Evolutionary conservation across 805 yeast genomes (phyloP), one percentile per base, ranked within the genome.

Genomic region (Metschnikowia baotianmanensis): DNA sequence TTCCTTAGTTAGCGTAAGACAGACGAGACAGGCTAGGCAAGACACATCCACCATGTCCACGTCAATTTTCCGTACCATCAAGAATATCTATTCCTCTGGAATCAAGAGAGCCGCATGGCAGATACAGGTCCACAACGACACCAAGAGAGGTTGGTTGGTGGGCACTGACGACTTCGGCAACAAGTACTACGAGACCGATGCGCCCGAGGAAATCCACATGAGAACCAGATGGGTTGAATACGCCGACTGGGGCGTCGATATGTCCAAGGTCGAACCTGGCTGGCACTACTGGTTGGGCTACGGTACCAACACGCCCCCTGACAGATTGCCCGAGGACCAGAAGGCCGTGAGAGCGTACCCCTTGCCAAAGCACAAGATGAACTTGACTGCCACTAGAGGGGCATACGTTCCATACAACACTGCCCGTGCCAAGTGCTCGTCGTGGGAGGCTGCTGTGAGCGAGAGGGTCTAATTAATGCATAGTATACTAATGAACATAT

Each of bases 201-300:
- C 66, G 27, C 84, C 84, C 18, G 90, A 75, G 51, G 96, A 86
- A 65, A 86, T 87, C 62, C 91, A 85, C 61, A 65, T 69, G 52
- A 80, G 96, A 73, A 85, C 95, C 18, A 79, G 96, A 66, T 87
- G 95, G 95, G 95, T 87, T 26, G 87, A 82, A 59, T 84, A 83
- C 64, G 74, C 71, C 53, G 74, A 76, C 48, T 72, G 80, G 77
- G 67, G 74, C 50, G 53, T 67, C 32, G 93, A 86, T 56, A 78
- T 83, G 56, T 77, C 91, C 12, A 82, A 77, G 47, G 77, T 85
- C 10, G 93, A 87, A 65, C 95, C 95, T 6, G 95, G 87, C 28
- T 87, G 96, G 96, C 93, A 86, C 62, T 85, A 77, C 58, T 87
- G 96, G 96, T 72, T 87, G 52, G 91, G 84, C 10, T 84, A 87